phyloP scores from a whole-genome alignment of 805 yeast species.

The Aciculoconidium aculeatum region DNA sequence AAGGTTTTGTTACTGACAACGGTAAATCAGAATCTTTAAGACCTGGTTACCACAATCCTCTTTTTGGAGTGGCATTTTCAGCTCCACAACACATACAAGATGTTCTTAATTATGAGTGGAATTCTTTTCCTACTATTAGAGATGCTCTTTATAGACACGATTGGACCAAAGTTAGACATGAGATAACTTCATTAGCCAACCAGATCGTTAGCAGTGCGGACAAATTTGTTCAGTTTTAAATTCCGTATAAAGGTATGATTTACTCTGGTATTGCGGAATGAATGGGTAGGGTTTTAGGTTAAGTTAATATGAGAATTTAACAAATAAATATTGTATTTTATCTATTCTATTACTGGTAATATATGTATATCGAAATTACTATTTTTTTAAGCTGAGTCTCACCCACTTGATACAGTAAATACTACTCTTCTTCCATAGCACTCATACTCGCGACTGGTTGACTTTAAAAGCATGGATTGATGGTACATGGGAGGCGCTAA shows the following conservation, averaged over 20 bases:
- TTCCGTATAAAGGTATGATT: no score
- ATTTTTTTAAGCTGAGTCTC: no score
- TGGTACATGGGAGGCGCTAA: no score
- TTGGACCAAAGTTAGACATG: conserved; percentile 49
- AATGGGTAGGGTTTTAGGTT: background rate
- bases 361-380: no score
- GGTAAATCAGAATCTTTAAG: conserved; percentile 48
- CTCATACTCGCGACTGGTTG: no score
- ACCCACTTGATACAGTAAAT: no score
- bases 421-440: no score
- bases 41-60: conserved; percentile 58
- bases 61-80: conserved; percentile 64
- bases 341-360: no score
- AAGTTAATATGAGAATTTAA: background rate
- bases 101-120: conserved; percentile 40
- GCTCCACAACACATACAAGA: conserved; percentile 44
- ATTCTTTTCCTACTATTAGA: conserved; percentile 71
- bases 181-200: conserved; percentile 39
- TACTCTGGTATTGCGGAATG: conserved; percentile 1
- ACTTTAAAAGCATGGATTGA: no score
- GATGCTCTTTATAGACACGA: conserved; percentile 53
- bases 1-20: conserved; percentile 44
- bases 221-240: conserved; percentile 6
- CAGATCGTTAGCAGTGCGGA: conserved; percentile 15
- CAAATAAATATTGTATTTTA: background rate